Evolutionary conservation across 2,329 filamentous ascomycete genomes (phyloP).

Genomic region (Chaetomium olivaceum): DNA sequence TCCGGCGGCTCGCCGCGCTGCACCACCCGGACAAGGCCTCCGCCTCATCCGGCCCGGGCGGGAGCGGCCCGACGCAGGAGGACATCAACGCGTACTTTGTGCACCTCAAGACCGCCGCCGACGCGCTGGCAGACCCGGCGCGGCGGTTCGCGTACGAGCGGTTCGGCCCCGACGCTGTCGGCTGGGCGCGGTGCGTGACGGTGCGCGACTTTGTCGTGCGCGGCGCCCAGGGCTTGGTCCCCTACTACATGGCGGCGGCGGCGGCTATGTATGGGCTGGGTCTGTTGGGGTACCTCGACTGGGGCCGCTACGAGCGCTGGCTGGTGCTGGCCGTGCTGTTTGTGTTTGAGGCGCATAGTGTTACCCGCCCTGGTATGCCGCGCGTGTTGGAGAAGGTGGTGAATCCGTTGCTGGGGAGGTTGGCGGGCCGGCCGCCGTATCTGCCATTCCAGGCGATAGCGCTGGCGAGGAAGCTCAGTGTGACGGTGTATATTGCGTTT

Average conservation of each 20-base stretch:
- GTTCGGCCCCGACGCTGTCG: slow-evolving; percentile 72
- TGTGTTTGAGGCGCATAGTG: slow-evolving; percentile 57
- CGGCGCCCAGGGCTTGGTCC: slow-evolving; percentile 59
- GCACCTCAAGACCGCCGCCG: slow-evolving; percentile 77
- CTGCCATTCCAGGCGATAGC: slow-evolving; percentile 83
- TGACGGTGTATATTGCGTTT: slow-evolving; percentile 82
- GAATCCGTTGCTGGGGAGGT: slow-evolving; percentile 39
- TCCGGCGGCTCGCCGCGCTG: slow-evolving; percentile 70
- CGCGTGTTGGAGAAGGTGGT: slow-evolving; percentile 38
- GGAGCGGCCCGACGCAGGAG: slow-evolving; percentile 17
- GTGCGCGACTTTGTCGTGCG: slow-evolving; percentile 70
- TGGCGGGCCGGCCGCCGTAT: slow-evolving; percentile 57
- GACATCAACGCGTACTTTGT: slow-evolving; percentile 63
- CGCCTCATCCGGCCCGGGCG: slow-evolving; percentile 32
- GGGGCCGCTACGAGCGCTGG: slow-evolving; percentile 68
- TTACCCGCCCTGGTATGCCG: slow-evolving; percentile 57
- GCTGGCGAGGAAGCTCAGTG: slow-evolving; percentile 71
- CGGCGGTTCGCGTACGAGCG: slow-evolving; percentile 86
- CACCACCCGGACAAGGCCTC: slow-evolving; percentile 81
- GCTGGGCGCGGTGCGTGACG: slow-evolving; percentile 59
- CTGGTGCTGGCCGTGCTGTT: slow-evolving; percentile 55
- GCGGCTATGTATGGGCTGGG: slow-evolving; percentile 61
- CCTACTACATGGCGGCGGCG: slow-evolving; percentile 62
- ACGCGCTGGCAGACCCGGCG: slow-evolving; percentile 75
- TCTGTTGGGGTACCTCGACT: slow-evolving; percentile 66